A percentile compares a stretch with the other conserved stretches of the same genome.
These are phyloP conservation scores for Steccherinum ochraceum DNA, from an alignment of 768 basidiomycete species.

Conservation along the genomic window DNA sequence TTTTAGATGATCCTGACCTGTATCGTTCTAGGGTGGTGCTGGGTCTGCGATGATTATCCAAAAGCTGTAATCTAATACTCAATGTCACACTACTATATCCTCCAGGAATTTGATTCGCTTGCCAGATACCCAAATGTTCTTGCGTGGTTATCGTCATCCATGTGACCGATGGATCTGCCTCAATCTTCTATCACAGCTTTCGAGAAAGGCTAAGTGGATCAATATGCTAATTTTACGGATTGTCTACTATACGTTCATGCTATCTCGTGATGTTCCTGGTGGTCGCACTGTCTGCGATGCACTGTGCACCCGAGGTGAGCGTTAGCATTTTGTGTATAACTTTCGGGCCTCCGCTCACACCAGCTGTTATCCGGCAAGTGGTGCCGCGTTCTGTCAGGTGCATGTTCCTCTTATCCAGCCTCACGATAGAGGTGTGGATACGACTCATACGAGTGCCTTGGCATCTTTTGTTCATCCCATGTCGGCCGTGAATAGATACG, in stretches of 20 bases:
- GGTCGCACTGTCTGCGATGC: not conserved
- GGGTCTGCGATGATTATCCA: conserved; percentile 89
- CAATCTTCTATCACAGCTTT: too few species aligned
- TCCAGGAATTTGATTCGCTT: too few species aligned
- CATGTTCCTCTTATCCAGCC: not conserved
- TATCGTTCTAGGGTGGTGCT: conserved; percentile 88
- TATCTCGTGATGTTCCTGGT: not conserved
- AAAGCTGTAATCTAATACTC: conserved; percentile 62
- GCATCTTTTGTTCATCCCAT: not conserved
- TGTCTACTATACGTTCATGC: not conserved
- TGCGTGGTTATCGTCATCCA: too few species aligned
- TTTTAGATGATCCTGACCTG: too few species aligned
- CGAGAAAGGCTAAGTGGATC: too few species aligned
- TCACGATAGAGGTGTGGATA: not conserved
- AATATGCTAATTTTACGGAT: too few species aligned
- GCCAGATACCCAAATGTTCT: too few species aligned
- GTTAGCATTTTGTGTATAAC: not conserved
- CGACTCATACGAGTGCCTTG: too few species aligned
- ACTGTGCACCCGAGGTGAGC: not conserved
- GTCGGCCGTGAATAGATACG: not conserved
- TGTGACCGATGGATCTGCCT: too few species aligned
- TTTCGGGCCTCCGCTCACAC: not conserved
- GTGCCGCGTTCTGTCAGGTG: not conserved
- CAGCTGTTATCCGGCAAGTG: not conserved
- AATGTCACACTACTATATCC: too few species aligned